phyloP scores from a whole-genome alignment of 331 rosid genomes.

The Arachis monticola region DNA sequence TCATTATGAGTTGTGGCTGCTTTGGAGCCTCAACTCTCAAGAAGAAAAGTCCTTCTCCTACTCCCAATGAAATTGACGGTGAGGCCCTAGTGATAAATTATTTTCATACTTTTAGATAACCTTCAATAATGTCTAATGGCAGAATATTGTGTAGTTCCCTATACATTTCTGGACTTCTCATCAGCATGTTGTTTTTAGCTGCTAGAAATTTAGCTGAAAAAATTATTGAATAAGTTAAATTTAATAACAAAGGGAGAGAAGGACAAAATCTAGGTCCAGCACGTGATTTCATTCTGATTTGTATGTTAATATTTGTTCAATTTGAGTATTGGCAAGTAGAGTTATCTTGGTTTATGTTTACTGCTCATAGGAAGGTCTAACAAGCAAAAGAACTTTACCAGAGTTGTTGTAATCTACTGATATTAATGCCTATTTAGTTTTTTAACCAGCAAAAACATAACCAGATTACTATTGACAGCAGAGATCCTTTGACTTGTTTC shows the following conservation, averaged over 20 bases:
- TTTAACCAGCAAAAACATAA: conserved; percentile 13
- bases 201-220: conserved; percentile 13
- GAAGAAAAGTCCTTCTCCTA: conserved; percentile 48
- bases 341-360: conserved; percentile 23
- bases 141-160: conserved; percentile 4
- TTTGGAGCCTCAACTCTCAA: conserved; percentile 62
- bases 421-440: conserved; percentile 17
- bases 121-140: conserved; percentile 15
- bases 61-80: conserved; percentile 61
- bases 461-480: conserved; percentile 13
- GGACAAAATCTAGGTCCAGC: conserved; percentile 14
- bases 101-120: conserved; percentile 32
- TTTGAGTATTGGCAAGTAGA: background rate
- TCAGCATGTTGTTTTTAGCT: background rate
- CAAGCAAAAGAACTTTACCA: background rate
- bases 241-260: conserved; percentile 6
- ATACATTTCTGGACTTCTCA: background rate
- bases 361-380: background rate
- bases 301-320: background rate
- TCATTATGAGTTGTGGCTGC: conserved; percentile 84
- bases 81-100: conserved; percentile 33
- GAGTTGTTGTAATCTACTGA: background rate
- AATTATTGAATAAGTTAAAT: background rate
- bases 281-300: background rate
- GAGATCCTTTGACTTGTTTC: conserved; percentile 26